Base-by-base conservation (phyloP, 2,329 filamentous ascomycete species). In the Didymosphaeria variabile region DNA sequence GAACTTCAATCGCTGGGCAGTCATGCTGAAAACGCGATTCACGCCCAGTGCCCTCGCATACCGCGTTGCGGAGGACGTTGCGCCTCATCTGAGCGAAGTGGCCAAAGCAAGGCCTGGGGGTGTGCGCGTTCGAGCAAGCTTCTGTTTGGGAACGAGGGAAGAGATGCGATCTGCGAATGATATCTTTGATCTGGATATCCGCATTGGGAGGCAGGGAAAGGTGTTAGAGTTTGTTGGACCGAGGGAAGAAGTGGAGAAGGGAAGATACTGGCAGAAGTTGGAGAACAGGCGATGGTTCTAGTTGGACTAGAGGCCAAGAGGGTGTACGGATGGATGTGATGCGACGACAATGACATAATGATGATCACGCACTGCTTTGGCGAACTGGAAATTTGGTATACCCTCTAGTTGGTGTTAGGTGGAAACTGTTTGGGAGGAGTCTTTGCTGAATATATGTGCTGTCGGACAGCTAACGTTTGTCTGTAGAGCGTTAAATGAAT, bases 131-230 rank as follows among this genome's bases (percentile, higher is more conserved):
- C 61, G 81, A 38, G 81, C 79, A 5, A 81, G 80, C 55, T 83
- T 84, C 46, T 82, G 80, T 58, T 61, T 84, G 0, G 81, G 81
- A 0, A 69, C 70, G 2, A 62, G 67, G 13, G 73, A 67, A 0
- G 67, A 73, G 2, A 44, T 59, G 17, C 57, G 68, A 19, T 61
- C 57, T 26, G 73, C 71, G 5, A 75, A 68, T 46, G 81, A 81
- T 19, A 80, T 83, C 7, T 83, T 82, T 34, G 81, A 84, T 66
- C 53, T 83, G 36, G 81, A 84, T 62, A 67, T 83, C 2, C 56
- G 68, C n/a, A 68, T 83, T 51, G 81, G 80, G 0, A 71, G 53
- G 61, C 70, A 71, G 26, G 76, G 80, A 68, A 71, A 79, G 51
- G 77, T 80, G 57, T 52, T 81, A 52, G 75, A 75, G 36, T 81